A percentile compares a stretch with the other conserved stretches of the same genome.
phyloP scores from a whole-genome alignment of 1,284 basidiomycete species.

The Vanrija sp. region DNA sequence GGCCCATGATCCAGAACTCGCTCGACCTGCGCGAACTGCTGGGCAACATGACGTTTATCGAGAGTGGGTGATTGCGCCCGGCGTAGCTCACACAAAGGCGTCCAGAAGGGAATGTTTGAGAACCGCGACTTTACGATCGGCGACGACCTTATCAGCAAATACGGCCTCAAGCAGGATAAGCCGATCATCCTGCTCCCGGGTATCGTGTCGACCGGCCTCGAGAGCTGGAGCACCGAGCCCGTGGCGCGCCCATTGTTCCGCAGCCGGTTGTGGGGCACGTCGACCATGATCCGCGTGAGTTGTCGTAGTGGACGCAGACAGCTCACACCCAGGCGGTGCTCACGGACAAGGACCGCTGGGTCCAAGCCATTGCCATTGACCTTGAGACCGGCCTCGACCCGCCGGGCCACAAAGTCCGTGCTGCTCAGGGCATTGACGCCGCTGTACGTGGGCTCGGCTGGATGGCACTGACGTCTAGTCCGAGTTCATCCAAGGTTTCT shows the following conservation, averaged over 20 bases:
- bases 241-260: slow-evolving; percentile 47
- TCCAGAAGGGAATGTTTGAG: slow-evolving; percentile 66
- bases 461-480: slow-evolving; percentile 45
- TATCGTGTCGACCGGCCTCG: slow-evolving; percentile 46
- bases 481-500: slow-evolving; percentile 88
- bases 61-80: slow-evolving; percentile 19
- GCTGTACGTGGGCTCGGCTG: slow-evolving; percentile 38
- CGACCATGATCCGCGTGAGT: slow-evolving; percentile 5
- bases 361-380: slow-evolving; percentile 84
- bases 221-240: slow-evolving; percentile 45
- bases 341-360: slow-evolving; percentile 83
- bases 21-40: slow-evolving; percentile 37
- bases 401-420: slow-evolving; percentile 79
- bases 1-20: slow-evolving; percentile 30
- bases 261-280: slow-evolving; percentile 43
- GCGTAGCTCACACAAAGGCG: slow-evolving; percentile 57
- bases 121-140: slow-evolving; percentile 82
- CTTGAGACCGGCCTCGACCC: slow-evolving; percentile 88
- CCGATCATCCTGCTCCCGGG: slow-evolving; percentile 79
- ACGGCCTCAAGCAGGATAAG: slow-evolving; percentile 64
- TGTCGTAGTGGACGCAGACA: no score
- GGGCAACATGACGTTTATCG: slow-evolving; percentile 39
- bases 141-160: slow-evolving; percentile 60
- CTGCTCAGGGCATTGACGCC: slow-evolving; percentile 70
- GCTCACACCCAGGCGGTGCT: slow-evolving; percentile 18